Evolutionary conservation across 2,329 filamentous ascomycete genomes (phyloP).

Genomic region (Akanthomyces uredinophilus): DNA sequence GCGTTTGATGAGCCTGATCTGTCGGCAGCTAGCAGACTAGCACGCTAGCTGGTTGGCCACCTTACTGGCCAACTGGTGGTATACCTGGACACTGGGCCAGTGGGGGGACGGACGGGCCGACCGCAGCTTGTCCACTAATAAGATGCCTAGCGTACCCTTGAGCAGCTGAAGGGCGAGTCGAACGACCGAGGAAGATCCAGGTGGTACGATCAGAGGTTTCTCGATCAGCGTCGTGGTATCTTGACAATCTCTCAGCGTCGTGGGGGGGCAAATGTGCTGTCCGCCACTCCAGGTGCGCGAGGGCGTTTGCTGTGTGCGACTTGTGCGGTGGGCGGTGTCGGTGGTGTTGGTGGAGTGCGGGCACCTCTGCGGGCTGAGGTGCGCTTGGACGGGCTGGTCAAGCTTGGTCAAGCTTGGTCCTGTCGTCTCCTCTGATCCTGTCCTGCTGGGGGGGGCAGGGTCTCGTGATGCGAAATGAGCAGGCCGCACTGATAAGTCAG

Average conservation of each 20-base stretch:
- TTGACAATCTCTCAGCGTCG: background rate
- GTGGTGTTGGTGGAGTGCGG: background rate
- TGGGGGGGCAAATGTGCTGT: background rate
- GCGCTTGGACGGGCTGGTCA: background rate
- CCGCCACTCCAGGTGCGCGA: too few species aligned
- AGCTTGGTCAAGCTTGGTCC: background rate
- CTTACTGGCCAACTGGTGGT: too few species aligned
- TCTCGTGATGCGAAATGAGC: background rate
- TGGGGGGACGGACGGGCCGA: background rate
- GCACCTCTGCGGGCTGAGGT: background rate
- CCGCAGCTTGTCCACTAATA: background rate
- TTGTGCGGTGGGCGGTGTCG: background rate
- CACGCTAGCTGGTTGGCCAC: background rate
- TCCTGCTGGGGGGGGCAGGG: background rate
- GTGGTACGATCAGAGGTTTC: background rate
- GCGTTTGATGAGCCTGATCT: slow-evolving; percentile 10
- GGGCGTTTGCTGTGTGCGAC: background rate
- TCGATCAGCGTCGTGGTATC: background rate
- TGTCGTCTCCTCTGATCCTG: background rate
- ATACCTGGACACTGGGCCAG: background rate
- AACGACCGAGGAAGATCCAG: background rate
- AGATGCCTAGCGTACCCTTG: background rate
- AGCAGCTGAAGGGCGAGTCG: background rate
- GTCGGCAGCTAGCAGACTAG: slow-evolving; percentile 3
- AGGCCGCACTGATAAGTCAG: too few species aligned